Evolutionary conservation across 2,329 filamentous ascomycete genomes (phyloP), one percentile per base, ranked within the genome.

Genomic region (Fusarium stilboides): DNA sequence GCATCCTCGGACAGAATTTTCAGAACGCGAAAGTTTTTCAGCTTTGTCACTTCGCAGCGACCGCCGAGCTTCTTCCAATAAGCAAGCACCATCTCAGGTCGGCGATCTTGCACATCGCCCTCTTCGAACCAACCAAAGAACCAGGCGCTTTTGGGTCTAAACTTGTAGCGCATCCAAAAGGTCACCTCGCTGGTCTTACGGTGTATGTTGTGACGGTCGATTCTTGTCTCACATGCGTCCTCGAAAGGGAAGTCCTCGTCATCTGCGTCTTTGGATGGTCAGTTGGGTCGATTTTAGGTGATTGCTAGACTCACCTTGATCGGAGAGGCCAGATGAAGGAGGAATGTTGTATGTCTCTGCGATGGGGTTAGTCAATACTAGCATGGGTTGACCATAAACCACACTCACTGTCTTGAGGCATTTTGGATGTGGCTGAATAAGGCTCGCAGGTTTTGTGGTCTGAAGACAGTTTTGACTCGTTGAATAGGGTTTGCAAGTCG

Each of bases 11-110:
- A 44, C 8, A 65, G 10, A 8, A 65, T 65, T 3, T 31, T 46
- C 5, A 59, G 50, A 1, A 65, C 62, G 3, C 51, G 62, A 9
- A 59, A 65, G 14, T 17, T 60, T 6, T 24, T 34, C 6, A 53
- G 59, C 0, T 26, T 19, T 2, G 45, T 65, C 0, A 19, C 33
- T 20, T 53, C 12, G 15, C 61, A 60, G 13, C 62, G 53, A 3
- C 62, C 62, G 4, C 62, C 62, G 10, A 65, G 20, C 2, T 20
- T 28, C 20, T 40, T 24, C 62, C 62, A 65, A 15, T 65, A 65
- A 1, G 40, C 24, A 4, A 60, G 26, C 1, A 65, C 62, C 3
- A 65, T 12, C 7, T 39, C 24, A 1, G 62, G 60, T 19, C 42
- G 50, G 6, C 50, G 44, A 5, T 37, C 26, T 12, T 65, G 62